Base-by-base conservation (phyloP, 2,329 filamentous ascomycete species). In the Neoarthrinium moseri region DNA sequence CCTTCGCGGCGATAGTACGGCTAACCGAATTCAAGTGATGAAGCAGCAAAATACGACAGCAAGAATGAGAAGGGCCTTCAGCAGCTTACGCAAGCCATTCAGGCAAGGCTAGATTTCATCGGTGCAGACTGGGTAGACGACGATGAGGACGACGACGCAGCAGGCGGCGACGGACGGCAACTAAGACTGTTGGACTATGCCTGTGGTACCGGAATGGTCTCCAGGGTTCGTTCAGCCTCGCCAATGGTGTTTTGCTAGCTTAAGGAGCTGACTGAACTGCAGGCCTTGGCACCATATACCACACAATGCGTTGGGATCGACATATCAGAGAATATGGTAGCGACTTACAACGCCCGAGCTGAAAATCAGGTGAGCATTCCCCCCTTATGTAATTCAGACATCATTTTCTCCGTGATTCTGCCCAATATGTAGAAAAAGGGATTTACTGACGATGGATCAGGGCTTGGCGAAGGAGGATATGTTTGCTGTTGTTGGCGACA, bases 151-250 rank as follows among this genome's bases (percentile, higher is more conserved):
- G 60, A 63, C 2, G 59, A 66, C 3, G 68, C 61, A 5, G 54
- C 57, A 10, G 57, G 60, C 8, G 53, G 49, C 11, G 57, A 62
- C n/a, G 53, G 30, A 11, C 5, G 55, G 57, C 58, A 56, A 46
- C 70, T 81, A 33, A 75, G 76, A 36, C 65, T 89, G 17, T 70
- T 91, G 2, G 87, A 91, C 61, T 91, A 91, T 64, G 87, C 87
- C 13, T 91, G 87, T 59, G 87, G 87, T 7, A 84, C 84, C 5
- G 86, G 86, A 2, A 65, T 80, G 45, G 71, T 88, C 51, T 85
- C 84, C 11, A 74, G 77, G 62, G 84, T 86, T 60, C 54, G 74
- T 66, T 17, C 17, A n/a, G n/a, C n/a, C n/a, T n/a, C n/a, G n/a
- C n/a, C n/a, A n/a, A n/a, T n/a, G n/a, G n/a, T n/a, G n/a, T n/a